Evolutionary conservation across 2,329 filamentous ascomycete species (phyloP), one percentile per base, ranked within the genome.

Genomic region (Fusarium odoratissimum): DNA sequence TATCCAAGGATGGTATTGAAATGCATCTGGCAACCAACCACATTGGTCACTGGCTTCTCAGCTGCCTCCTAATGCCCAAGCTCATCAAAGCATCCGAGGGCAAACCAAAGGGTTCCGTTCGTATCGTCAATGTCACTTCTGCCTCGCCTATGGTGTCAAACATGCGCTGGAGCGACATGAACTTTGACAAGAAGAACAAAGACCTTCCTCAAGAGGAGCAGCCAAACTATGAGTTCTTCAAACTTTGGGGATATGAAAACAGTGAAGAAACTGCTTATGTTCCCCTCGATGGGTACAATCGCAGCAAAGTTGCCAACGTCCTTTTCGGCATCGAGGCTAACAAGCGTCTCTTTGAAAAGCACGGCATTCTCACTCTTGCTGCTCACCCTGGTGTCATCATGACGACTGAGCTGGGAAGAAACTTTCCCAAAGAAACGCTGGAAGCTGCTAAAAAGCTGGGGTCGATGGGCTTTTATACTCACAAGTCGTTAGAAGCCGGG

Each of bases 111-210:
- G 63, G 63, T 5, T 54, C 64, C 5, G 64, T 61, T 12, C 37
- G 64, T 8, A 19, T 67, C 6, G 8, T 61, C 25, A 67, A 67
- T 12, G 48, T 67, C 4, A 52, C 40, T 4, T 67, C 64, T 2
- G 63, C 6, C 3, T 67, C 63, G 0, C 63, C 64, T 4, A 48
- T 16, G 30, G 16, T 8, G 1, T 52, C 63, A 21, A 23, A 4
- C 8, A 67, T 67, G 25, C 64, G 64, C 7, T 67, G 64, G 64
- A 67, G 63, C 9, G 64, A 67, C 10, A 67, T 67, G 46, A 61
- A 67, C 8, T 67, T 67, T n/a, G 35, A 48, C 0, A 67, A n/a
- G 2, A 67, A 42, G 40, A 67, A 67, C 19, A 61, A 67, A 33
- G 63, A 61, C n/a, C 64, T 67, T 9, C 54, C 64, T 0, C 4